Conservation (phyloP, 495 filamentous ascomycete species). For the Xanthoparmelia taractica region DNA sequence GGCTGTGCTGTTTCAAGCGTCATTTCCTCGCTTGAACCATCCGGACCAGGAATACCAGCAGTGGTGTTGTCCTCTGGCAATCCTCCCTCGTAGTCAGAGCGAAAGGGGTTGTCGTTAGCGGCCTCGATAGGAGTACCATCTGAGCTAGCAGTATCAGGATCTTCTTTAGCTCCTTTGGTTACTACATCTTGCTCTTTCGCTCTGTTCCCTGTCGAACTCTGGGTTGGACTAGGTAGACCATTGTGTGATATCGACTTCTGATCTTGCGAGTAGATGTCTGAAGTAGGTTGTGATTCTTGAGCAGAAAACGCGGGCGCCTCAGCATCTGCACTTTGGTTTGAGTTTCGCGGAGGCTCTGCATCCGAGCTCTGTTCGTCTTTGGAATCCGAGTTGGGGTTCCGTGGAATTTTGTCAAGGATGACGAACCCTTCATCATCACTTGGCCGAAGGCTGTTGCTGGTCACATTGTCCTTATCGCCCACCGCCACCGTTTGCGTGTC, state of each 20-base stretch:
- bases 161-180: background rate
- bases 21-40: background rate
- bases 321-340: background rate
- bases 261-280: background rate
- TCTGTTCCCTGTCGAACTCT: background rate
- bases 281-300: background rate
- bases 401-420: conserved; percentile 7
- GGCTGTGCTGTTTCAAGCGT: background rate
- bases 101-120: conserved; percentile 14
- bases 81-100: conserved; percentile 14
- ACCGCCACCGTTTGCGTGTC: background rate
- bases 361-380: background rate
- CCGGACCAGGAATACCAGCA: background rate
- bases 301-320: no score
- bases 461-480: background rate
- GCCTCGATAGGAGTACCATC: background rate
- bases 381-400: conserved; percentile 6
- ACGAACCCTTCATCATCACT: conserved; percentile 12
- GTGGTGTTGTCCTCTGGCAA: background rate
- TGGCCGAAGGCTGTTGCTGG: background rate
- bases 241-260: background rate
- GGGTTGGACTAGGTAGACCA: background rate
- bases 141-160: background rate
- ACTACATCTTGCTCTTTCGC: background rate
- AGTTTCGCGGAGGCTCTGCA: background rate